A percentile compares a stretch with the other conserved stretches of the same genome.
phyloP scores from a whole-genome alignment of 2,329 filamentous ascomycete species.

The Pseudocercospora crystallina region DNA sequence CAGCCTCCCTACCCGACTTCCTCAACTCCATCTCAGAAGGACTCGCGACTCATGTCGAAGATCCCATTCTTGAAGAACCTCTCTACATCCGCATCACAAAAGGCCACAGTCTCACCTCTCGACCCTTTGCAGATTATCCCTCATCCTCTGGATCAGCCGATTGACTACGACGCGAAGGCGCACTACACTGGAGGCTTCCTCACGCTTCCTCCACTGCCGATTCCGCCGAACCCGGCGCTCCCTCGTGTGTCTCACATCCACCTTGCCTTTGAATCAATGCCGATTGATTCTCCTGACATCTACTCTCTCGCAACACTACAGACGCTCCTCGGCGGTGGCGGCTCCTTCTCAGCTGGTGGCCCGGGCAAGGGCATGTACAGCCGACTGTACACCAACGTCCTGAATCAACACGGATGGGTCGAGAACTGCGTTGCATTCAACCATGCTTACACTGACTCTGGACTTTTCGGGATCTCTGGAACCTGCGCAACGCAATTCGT shows the following conservation, averaged over 20 bases:
- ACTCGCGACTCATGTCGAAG: conserved; percentile 72
- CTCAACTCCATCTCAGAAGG: conserved; percentile 48
- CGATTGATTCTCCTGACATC: conserved; percentile 87
- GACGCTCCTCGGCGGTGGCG: conserved; percentile 91
- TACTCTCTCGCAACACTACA: conserved; percentile 95
- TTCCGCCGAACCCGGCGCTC: conserved; percentile 72
- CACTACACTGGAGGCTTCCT: conserved; percentile 95
- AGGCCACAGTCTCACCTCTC: conserved; percentile 58
- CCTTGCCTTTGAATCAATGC: conserved; percentile 90
- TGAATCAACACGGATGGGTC: conserved; percentile 97
- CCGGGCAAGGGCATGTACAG: conserved; percentile 99
- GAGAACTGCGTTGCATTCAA: conserved; percentile 96
- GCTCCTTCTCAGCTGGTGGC: conserved; percentile 93
- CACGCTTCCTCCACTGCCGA: conserved; percentile 76
- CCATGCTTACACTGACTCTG: conserved; percentile 93
- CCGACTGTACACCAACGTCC: conserved; percentile 91
- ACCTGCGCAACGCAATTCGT: conserved; percentile 79
- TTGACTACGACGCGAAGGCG: conserved; percentile 64
- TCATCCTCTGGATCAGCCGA: conserved; percentile 45
- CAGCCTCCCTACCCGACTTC: conserved; percentile 33
- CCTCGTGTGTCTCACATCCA: conserved; percentile 89
- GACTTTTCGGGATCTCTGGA: conserved; percentile 89
- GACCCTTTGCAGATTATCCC: conserved; percentile 46
- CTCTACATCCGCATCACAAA: conserved; percentile 68
- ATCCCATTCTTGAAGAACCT: conserved; percentile 89